These are phyloP conservation scores for Stereum hirsutum DNA, from an alignment of 1,284 basidiomycete species.

Conservation along the genomic window DNA sequence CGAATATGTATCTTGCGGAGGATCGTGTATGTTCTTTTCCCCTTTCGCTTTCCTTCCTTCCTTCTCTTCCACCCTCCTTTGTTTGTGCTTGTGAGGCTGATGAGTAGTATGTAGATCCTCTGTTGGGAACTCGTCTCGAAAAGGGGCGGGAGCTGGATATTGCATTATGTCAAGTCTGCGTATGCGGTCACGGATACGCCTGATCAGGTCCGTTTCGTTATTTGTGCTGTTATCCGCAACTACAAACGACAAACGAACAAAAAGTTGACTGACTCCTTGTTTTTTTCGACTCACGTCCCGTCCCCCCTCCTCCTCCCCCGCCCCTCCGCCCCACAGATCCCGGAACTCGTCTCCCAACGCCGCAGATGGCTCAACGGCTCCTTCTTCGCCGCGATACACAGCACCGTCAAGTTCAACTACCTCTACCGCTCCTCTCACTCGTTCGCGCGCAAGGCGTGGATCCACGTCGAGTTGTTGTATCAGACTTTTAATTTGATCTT, in stretches of 20 bases:
- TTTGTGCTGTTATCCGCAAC: neutral
- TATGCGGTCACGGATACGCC: slow-evolving; percentile 97
- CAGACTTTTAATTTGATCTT: slow-evolving; percentile 86
- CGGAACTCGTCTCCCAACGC: slow-evolving; percentile 93
- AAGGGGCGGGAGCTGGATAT: slow-evolving; percentile 81
- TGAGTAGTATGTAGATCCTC: slow-evolving; percentile 75
- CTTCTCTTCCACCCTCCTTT: slow-evolving; percentile 7
- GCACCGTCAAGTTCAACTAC: slow-evolving; percentile 78
- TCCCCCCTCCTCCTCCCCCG: neutral
- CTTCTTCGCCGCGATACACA: slow-evolving; percentile 90
- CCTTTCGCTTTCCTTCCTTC: neutral
- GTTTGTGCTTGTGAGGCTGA: no score
- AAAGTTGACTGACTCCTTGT: no score
- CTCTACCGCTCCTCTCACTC: slow-evolving; percentile 84
- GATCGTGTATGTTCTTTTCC: slow-evolving; percentile 18
- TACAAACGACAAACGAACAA: no score
- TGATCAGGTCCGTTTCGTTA: slow-evolving; percentile 31
- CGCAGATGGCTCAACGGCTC: slow-evolving; percentile 91
- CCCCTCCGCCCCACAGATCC: slow-evolving; percentile 32
- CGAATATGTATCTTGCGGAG: slow-evolving; percentile 66
- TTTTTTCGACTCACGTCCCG: neutral
- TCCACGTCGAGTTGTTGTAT: slow-evolving; percentile 82
- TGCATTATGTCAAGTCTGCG: slow-evolving; percentile 94
- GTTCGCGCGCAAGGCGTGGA: slow-evolving; percentile 58
- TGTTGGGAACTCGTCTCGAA: slow-evolving; percentile 98